Evolutionary conservation across 2,329 filamentous ascomycete genomes (phyloP), one percentile per base, ranked within the genome.

Genomic region (Sporothrix brasiliensis): DNA sequence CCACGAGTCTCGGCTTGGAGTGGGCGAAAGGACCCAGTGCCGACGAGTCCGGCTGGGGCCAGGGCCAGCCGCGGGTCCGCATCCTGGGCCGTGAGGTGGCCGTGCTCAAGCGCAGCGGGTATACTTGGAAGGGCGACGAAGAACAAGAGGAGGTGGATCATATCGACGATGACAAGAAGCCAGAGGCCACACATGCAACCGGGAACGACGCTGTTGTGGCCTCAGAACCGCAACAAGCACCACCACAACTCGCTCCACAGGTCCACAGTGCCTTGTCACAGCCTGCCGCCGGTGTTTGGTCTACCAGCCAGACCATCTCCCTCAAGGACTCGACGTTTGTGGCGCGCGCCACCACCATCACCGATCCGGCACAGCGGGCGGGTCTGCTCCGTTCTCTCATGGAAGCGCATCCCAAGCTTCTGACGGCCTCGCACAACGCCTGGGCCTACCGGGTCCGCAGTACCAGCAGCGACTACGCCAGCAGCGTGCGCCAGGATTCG

Each of bases 41-140:
- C 0, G 90, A 92, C 60, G 87, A 92, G 52, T 87, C 91, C 75
- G 89, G 88, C 0, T 91, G 90, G 84, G 91, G 90, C 0, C 85
- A 90, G 71, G 92, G 92, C 0, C 92, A 95, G 78, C 92, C 92
- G 0, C 85, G 86, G 39, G 83, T 94, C 3, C 88, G 80, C 69
- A 85, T 96, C 13, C 86, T 95, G 84, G 91, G 90, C 0, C 86
- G 92, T 68, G 88, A 93, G 67, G 82, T 96, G 16, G 85, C 86
- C 3, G 91, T 95, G 0, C 82, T 97, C 75, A 93, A 92, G 79
- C 83, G 93, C 74, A 89, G 91, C 77, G 92, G 91, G 1, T 95
- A 95, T 77, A 83, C 87, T 71, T 88, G 86, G 83, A 80, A 80
- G 53, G 81, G 81, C 16, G 82, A 83, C 4, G 79, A 81, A 70